Percentiles rank a stretch among this genome's conserved stretches.
phyloP scores from a whole-genome alignment of 495 filamentous ascomycete species.

The Penicillium mononematosum region DNA sequence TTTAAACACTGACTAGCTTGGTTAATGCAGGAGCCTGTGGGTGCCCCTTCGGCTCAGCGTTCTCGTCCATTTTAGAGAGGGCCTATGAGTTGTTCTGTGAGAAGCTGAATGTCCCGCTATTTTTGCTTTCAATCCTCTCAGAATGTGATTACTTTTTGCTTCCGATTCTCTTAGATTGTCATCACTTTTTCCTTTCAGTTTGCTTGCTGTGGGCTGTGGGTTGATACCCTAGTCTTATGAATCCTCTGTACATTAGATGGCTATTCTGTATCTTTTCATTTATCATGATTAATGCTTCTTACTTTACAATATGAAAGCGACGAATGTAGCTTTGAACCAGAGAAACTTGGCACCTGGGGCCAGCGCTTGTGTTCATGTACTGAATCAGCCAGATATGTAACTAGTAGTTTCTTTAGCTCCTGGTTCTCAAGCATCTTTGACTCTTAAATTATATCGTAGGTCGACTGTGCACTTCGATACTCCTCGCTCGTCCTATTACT shows the following conservation, averaged over 20 bases:
- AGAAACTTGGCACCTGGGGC: background rate
- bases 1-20: background rate
- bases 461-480: too few species aligned
- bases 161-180: background rate
- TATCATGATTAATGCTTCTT: background rate
- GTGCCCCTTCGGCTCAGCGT: background rate
- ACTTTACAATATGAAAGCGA: background rate
- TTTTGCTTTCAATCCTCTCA: background rate
- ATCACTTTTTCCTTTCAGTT: background rate
- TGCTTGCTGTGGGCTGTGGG: background rate
- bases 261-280: background rate
- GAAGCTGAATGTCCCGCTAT: background rate
- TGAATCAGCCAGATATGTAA: too few species aligned
- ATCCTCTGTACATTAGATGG: background rate
- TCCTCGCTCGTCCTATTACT: too few species aligned
- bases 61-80: background rate
- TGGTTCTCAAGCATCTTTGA: too few species aligned
- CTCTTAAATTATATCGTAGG: too few species aligned
- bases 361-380: too few species aligned
- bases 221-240: background rate
- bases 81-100: background rate
- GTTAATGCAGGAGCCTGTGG: conserved; percentile 1
- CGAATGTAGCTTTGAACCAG: background rate
- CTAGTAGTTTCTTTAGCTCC: too few species aligned
- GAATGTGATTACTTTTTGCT: background rate